phyloP scores from a whole-genome alignment of 2,329 filamentous ascomycete species.

The Penicillium sclerotigenum region DNA sequence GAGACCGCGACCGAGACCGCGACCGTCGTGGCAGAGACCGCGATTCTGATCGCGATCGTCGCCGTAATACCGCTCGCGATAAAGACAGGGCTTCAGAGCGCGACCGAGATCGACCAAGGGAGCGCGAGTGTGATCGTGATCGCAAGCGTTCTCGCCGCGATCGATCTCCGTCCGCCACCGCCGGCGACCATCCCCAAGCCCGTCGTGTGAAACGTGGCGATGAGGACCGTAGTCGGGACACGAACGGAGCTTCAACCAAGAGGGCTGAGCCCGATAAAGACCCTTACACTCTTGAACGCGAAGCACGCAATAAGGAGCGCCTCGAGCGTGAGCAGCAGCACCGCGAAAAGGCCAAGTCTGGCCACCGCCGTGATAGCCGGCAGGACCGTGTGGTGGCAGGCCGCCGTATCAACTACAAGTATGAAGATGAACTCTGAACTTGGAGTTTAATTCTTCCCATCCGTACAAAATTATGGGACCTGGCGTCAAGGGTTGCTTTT shows the following conservation, averaged over 20 bases:
- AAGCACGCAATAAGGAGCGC: conserved; percentile 61
- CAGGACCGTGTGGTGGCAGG: conserved; percentile 33
- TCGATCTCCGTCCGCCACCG: conserved; percentile 34
- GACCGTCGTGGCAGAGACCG: conserved; percentile 45
- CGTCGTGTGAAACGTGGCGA: conserved; percentile 37
- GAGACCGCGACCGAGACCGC: conserved; percentile 20
- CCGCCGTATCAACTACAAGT: conserved; percentile 48
- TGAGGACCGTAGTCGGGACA: conserved; percentile 25
- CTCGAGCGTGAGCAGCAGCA: conserved; percentile 65
- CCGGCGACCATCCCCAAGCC: conserved; percentile 35
- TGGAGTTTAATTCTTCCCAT: neutral
- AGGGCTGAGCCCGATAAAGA: conserved; percentile 53
- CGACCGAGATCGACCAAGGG: conserved; percentile 23
- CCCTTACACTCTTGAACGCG: conserved; percentile 71
- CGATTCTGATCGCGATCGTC: conserved; percentile 25
- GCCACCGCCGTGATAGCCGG: conserved; percentile 36
- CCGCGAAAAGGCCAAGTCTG: conserved; percentile 48
- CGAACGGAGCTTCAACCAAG: conserved; percentile 12
- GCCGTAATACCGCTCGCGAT: conserved; percentile 24
- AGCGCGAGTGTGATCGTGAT: conserved; percentile 34
- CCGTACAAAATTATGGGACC: conserved; percentile 7
- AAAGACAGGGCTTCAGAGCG: conserved; percentile 39
- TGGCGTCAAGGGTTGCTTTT: conserved; percentile 2
- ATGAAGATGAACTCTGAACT: conserved; percentile 44
- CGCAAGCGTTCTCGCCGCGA: conserved; percentile 44